Percentiles rank a stretch among this genome's conserved stretches.
These are phyloP conservation scores for Stipa capillata DNA, from an alignment of 176 grass and related monocot genomes.

Conservation along the genomic window DNA sequence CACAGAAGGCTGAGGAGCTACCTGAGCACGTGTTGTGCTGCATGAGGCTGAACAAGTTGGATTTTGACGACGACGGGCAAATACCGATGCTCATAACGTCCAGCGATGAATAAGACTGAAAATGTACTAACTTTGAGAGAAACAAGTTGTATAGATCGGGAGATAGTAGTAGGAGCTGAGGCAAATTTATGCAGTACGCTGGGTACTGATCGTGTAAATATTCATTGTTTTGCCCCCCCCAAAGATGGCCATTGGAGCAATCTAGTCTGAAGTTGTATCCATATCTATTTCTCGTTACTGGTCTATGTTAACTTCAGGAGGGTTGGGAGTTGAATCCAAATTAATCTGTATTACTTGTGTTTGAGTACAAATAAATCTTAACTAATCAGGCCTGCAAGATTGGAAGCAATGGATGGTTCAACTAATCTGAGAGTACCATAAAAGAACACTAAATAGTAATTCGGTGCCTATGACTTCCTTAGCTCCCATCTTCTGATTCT, in stretches of 20 bases:
- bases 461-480: too few relatives aligned
- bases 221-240: neutral
- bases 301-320: too few relatives aligned
- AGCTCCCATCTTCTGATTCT: too few relatives aligned
- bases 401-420: too few relatives aligned
- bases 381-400: too few relatives aligned
- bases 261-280: neutral
- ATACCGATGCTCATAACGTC: constrained; percentile 66
- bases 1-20: constrained; percentile 85
- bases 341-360: too few relatives aligned
- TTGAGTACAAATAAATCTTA: too few relatives aligned
- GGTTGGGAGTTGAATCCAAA: too few relatives aligned
- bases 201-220: constrained; percentile 10
- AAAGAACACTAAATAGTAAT: too few relatives aligned
- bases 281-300: too few relatives aligned
- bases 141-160: constrained; percentile 19
- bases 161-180: constrained; percentile 31
- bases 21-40: constrained; percentile 89
- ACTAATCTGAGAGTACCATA: too few relatives aligned
- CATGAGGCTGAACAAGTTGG: constrained; percentile 70
- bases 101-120: constrained; percentile 34
- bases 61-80: constrained; percentile 61
- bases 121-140: constrained; percentile 30
- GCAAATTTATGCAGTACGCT: neutral
- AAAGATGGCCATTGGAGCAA: neutral